A percentile compares a stretch with the other conserved stretches of the same genome.
Evolutionary conservation across 371 early-diverging fungal genomes (phyloP).

Genomic region (Conidiobolus incongruus): DNA sequence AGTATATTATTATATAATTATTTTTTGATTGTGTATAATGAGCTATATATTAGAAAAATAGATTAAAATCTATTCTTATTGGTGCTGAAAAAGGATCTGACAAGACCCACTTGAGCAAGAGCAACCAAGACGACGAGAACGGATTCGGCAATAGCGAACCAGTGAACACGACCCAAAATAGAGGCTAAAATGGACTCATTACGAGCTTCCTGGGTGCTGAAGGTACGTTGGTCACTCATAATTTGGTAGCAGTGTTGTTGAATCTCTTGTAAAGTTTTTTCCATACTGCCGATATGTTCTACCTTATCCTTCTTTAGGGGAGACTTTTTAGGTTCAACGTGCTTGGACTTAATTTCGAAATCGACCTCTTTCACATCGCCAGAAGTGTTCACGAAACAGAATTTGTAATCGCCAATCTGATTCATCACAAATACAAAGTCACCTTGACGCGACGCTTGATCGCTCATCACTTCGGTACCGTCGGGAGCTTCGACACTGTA

Average conservation of each 20-base stretch:
- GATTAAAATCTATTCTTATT: constrained; percentile 15
- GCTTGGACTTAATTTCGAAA: constrained; percentile 69
- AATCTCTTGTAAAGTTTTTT: constrained; percentile 21
- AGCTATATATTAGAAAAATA: no score
- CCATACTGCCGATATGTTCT: constrained; percentile 30
- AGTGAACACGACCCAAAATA: constrained; percentile 37
- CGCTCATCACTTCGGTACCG: constrained; percentile 20
- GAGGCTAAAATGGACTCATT: constrained; percentile 24
- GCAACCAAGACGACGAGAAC: constrained; percentile 54
- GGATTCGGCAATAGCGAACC: constrained; percentile 61
- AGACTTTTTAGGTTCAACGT: constrained; percentile 31
- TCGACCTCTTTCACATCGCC: constrained; percentile 76
- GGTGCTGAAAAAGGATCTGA: constrained; percentile 46
- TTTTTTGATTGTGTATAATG: no score
- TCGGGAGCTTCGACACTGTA: background rate
- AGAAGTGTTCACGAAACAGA: constrained; percentile 84
- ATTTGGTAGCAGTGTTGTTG: constrained; percentile 12
- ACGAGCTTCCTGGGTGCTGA: constrained; percentile 68
- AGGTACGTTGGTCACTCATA: constrained; percentile 57
- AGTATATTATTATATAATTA: no score
- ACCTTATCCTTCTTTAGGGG: constrained; percentile 12
- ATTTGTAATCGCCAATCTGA: constrained; percentile 62
- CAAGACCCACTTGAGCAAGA: constrained; percentile 63
- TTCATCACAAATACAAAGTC: constrained; percentile 73
- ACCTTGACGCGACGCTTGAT: constrained; percentile 68